Evolutionary conservation across 2,329 filamentous ascomycete species (phyloP).

Genomic region (Phoma sp.): DNA sequence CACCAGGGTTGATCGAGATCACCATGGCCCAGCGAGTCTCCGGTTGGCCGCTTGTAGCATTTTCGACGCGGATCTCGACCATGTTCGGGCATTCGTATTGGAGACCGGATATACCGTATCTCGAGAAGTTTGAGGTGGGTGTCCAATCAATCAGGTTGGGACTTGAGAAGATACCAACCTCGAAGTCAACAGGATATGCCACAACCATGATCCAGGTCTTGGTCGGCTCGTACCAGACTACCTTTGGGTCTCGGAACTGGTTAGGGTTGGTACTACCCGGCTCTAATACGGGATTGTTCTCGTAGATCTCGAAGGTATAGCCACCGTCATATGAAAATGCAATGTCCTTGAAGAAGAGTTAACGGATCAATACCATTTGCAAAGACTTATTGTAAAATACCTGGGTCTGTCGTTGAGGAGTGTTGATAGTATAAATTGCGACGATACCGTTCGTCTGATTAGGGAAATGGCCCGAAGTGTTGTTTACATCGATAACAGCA

Average conservation of each 20-base stretch:
- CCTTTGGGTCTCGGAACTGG: conserved; percentile 72
- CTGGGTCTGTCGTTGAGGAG: conserved; percentile 60
- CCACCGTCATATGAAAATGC: conserved; percentile 69
- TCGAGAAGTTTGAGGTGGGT: conserved; percentile 64
- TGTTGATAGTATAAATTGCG: conserved; percentile 63
- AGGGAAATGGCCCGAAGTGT: conserved; percentile 71
- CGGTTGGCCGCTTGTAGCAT: conserved; percentile 42
- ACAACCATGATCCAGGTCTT: conserved; percentile 52
- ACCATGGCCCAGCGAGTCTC: conserved; percentile 55
- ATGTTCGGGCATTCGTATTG: conserved; percentile 72
- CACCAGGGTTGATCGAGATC: conserved; percentile 65
- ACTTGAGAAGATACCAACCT: conserved; percentile 68
- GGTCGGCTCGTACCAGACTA: conserved; percentile 49
- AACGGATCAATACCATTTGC: too few species aligned
- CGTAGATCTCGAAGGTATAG: conserved; percentile 67
- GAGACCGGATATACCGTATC: conserved; percentile 58
- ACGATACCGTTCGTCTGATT: conserved; percentile 68
- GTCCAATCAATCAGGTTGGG: conserved; percentile 67
- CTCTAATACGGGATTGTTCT: conserved; percentile 66
- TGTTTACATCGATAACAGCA: conserved; percentile 67
- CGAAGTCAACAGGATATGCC: conserved; percentile 63
- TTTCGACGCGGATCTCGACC: conserved; percentile 60
- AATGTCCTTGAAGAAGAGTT: too few species aligned
- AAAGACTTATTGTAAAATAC: too few species aligned
- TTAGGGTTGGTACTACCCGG: conserved; percentile 53